phyloP scores from a whole-genome alignment of 805 yeast genomes.

The Nakazawaea peltata region DNA sequence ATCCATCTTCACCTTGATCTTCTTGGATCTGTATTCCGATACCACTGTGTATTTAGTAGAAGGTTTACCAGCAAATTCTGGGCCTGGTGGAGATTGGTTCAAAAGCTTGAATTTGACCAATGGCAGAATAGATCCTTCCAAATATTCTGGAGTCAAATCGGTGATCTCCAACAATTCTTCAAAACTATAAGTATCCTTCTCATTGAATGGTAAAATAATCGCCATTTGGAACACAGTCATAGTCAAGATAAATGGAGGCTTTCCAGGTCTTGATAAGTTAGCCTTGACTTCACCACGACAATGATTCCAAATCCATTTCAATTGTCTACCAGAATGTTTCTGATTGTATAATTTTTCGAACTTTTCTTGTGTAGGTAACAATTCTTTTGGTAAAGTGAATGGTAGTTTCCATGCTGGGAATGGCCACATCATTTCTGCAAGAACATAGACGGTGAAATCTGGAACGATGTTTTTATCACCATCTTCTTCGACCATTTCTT shows the following conservation, averaged over 20 bases:
- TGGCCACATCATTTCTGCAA: constrained; percentile 92
- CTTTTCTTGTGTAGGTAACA: constrained; percentile 55
- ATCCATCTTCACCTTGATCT: constrained; percentile 70
- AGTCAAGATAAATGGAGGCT: constrained; percentile 72
- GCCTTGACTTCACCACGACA: constrained; percentile 90
- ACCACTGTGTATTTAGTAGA: constrained; percentile 64
- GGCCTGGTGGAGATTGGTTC: constrained; percentile 54
- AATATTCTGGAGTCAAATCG: constrained; percentile 52
- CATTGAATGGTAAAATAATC: constrained; percentile 77
- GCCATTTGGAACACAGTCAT: constrained; percentile 85
- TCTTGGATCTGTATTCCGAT: constrained; percentile 77
- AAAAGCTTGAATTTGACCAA: constrained; percentile 72
- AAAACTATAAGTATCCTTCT: constrained; percentile 48
- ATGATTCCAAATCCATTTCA: constrained; percentile 94
- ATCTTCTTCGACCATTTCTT: constrained; percentile 34
- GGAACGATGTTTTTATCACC: constrained; percentile 25
- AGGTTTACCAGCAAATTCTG: constrained; percentile 41
- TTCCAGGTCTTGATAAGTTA: constrained; percentile 71
- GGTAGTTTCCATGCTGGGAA: constrained; percentile 37
- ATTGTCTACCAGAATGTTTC: constrained; percentile 79
- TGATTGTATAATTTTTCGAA: constrained; percentile 62
- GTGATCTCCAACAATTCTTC: constrained; percentile 59
- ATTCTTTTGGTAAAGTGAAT: constrained; percentile 59
- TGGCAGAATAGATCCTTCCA: constrained; percentile 74
- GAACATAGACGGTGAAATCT: constrained; percentile 66